Evolutionary conservation across 1,139 yeast species (phyloP).

Genomic region (Candida smagusa): DNA sequence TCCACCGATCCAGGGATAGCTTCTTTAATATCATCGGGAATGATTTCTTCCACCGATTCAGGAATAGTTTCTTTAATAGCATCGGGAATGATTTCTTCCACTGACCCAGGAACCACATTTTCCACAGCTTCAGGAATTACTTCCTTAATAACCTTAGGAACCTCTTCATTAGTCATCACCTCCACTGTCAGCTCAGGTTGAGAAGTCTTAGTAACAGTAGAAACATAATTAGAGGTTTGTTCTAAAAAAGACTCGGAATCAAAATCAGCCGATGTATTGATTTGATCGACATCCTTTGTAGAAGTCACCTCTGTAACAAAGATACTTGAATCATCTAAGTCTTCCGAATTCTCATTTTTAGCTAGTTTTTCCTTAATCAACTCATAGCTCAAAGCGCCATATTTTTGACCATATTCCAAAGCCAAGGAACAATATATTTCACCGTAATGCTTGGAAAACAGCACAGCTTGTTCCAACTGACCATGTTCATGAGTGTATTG

Average conservation of each 20-base stretch:
- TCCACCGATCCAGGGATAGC: background rate
- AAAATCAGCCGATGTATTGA: slow-evolving; percentile 15
- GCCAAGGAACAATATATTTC: slow-evolving; percentile 21
- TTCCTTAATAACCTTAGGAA: background rate
- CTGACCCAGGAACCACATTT: background rate
- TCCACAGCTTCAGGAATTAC: background rate
- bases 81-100: background rate
- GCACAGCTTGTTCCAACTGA: slow-evolving; percentile 25
- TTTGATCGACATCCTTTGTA: slow-evolving; percentile 10
- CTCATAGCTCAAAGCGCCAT: slow-evolving; percentile 25
- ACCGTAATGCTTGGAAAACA: slow-evolving; percentile 19
- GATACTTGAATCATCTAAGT: slow-evolving; percentile 1
- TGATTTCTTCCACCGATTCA: background rate
- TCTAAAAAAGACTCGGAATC: slow-evolving; percentile 19
- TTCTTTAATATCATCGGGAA: background rate
- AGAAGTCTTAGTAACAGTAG: slow-evolving; percentile 7
- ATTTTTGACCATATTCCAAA: slow-evolving; percentile 24
- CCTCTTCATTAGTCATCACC: background rate
- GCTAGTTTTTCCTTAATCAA: slow-evolving; percentile 40
- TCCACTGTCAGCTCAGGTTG: background rate
- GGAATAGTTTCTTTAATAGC: slow-evolving; percentile 1
- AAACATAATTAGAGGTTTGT: slow-evolving; percentile 14
- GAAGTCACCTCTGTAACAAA: background rate
- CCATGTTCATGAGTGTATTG: slow-evolving; percentile 39
- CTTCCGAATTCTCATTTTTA: background rate